Conservation (phyloP, 148 eudicot genomes). For the Rhododendron henanense region DNA sequence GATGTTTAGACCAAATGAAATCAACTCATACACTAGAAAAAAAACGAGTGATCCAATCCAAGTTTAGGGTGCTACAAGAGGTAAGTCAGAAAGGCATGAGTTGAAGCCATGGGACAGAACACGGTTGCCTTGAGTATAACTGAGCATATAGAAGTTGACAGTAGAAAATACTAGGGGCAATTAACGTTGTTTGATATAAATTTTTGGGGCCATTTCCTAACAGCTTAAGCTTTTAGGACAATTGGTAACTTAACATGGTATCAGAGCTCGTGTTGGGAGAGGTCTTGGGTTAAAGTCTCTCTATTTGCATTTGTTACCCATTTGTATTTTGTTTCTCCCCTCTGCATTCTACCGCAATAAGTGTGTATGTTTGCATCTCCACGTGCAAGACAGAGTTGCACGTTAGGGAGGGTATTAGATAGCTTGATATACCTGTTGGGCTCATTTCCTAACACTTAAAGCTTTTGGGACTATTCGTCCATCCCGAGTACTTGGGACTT, state of each 20-base stretch:
- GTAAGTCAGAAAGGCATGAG: neutral
- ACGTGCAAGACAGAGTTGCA: neutral
- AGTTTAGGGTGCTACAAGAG: neutral
- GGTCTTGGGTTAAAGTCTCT: neutral
- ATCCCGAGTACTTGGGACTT: neutral
- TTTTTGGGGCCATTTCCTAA: neutral
- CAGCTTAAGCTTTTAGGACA: neutral
- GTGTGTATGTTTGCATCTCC: neutral
- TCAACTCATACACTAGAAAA: neutral
- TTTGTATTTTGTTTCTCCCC: neutral
- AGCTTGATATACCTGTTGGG: neutral
- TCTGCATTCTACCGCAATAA: neutral
- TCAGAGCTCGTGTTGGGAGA: neutral
- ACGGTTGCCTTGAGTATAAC: neutral
- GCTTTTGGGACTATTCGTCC: neutral
- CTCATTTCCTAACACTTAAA: neutral
- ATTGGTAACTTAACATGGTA: neutral
- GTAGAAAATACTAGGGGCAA: neutral
- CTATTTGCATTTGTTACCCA: neutral
- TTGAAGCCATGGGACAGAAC: neutral
- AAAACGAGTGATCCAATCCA: conserved; percentile 1
- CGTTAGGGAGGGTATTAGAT: neutral
- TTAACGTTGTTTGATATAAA: neutral
- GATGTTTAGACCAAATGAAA: neutral
- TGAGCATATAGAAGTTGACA: neutral